Evolutionary conservation across 805 yeast species (phyloP), one percentile per base, ranked within the genome.

Genomic region (Lachancea fermentati): DNA sequence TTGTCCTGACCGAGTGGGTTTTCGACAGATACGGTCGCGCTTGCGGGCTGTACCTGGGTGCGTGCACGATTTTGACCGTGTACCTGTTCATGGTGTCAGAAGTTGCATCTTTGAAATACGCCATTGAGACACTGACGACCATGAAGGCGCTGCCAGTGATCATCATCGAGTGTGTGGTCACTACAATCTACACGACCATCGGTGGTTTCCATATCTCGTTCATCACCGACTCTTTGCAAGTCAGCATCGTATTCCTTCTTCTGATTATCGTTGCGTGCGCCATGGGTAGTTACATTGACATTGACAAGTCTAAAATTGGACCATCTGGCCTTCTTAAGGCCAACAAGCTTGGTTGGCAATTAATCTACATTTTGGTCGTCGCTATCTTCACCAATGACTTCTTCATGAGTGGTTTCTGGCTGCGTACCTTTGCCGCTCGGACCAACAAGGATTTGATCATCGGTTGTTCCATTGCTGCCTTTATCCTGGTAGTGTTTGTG

Each of bases 1-100:
- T 89, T 59, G 88, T 89, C 19, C 66, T 89, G 50, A 87, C 96
- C 4, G 96, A 89, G 58, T 89, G 97, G 97, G 91, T 86, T n/a
- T 75, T 85, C 55, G 76, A 76, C 34, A 69, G 96, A 50, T 89
- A 73, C 58, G 97, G 96, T 2, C 57, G 70, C 4, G 63, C 81
- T 12, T 71, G 95, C 3, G 83, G 86, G 1, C 65, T 86, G 49
- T 85, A 86, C 51, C 63, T 89, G 34, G 81, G 94, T 11, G 78
- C 78, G 34, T 85, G 88, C 61, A 86, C 96, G 1, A 75, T 89
- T 39, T 70, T 89, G 48, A 88, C 96, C 6, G 75, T 89, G 73
- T 86, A 79, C 56, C 69, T 89, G 50, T 88, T 81, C 60, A 82
- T 87, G 88, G 82, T 87, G 36, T 83, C 89, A 18, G 97, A 89